A percentile compares a stretch with the other conserved stretches of the same genome.
Evolutionary conservation across 805 yeast species (phyloP).

Genomic region (Spencermartinsiella europaea): DNA sequence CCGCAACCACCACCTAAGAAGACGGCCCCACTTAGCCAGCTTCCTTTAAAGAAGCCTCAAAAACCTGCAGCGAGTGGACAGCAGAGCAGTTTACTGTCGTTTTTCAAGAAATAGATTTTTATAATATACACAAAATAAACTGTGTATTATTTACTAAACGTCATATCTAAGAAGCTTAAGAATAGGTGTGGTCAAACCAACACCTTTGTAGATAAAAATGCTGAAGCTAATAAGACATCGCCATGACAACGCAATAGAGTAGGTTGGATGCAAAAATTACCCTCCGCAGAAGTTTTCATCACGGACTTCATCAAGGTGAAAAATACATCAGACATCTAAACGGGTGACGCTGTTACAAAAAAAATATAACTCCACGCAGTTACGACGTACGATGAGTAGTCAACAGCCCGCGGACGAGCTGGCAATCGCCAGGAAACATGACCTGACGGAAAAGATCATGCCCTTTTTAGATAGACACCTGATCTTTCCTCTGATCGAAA

Average conservation of each 20-base stretch:
- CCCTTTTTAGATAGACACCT: slow-evolving; percentile 61
- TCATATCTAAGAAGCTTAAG: no score
- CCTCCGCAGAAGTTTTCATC: background rate
- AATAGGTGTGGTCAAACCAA: no score
- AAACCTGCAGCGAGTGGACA: slow-evolving; percentile 9
- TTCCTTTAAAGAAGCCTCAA: slow-evolving; percentile 11
- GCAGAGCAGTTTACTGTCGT: slow-evolving; percentile 16
- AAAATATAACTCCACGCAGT: no score
- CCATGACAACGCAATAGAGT: background rate
- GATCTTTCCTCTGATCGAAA: slow-evolving; percentile 48
- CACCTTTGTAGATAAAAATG: no score
- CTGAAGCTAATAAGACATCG: no score
- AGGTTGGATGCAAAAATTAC: no score
- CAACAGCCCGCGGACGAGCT: slow-evolving; percentile 9
- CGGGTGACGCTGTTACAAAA: no score
- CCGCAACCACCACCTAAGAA: slow-evolving; percentile 3
- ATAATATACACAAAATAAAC: background rate
- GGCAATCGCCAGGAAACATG: slow-evolving; percentile 45
- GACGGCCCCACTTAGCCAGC: slow-evolving; percentile 5
- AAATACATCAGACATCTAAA: no score
- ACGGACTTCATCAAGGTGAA: background rate
- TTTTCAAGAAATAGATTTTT: slow-evolving; percentile 17
- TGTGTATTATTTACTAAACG: no score
- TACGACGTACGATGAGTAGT: background rate
- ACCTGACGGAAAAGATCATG: slow-evolving; percentile 48